Evolutionary conservation across 2,329 filamentous ascomycete species (phyloP).

Genomic region (Colletotrichum zoysiae): DNA sequence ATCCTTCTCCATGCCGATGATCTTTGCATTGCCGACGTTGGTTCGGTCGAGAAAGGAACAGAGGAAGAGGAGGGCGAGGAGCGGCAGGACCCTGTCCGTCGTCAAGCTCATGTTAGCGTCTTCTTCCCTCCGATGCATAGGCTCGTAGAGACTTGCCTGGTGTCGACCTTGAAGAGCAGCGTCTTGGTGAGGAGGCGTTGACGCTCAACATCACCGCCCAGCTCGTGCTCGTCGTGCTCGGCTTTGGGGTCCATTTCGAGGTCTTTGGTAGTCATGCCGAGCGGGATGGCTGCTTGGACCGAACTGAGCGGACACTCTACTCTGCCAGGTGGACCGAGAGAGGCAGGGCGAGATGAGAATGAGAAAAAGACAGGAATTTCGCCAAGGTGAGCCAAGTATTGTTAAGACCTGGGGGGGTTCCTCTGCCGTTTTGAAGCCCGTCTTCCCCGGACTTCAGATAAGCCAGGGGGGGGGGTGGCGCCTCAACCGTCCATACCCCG

Average conservation of each 20-base stretch:
- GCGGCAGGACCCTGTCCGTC: slow-evolving; percentile 66
- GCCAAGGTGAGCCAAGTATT: slow-evolving; percentile 22
- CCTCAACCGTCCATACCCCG: neutral
- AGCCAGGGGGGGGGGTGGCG: slow-evolving; percentile 29
- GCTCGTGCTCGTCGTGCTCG: slow-evolving; percentile 43
- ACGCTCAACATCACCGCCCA: slow-evolving; percentile 36
- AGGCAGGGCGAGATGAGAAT: neutral
- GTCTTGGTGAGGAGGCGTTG: slow-evolving; percentile 43
- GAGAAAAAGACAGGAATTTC: slow-evolving; percentile 24
- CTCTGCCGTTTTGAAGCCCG: slow-evolving; percentile 36
- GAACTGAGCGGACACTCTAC: neutral
- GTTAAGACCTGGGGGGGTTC: slow-evolving; percentile 22
- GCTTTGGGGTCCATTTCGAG: slow-evolving; percentile 41
- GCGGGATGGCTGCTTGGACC: neutral
- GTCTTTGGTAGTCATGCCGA: slow-evolving; percentile 26
- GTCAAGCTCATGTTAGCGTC: slow-evolving; percentile 6
- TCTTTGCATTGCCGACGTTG: slow-evolving; percentile 80
- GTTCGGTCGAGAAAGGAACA: slow-evolving; percentile 76
- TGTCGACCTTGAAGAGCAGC: slow-evolving; percentile 49
- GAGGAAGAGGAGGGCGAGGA: slow-evolving; percentile 74
- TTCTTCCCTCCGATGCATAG: neutral
- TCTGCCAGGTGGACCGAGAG: neutral
- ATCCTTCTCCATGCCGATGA: slow-evolving; percentile 71
- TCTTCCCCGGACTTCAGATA: slow-evolving; percentile 32
- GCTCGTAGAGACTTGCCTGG: slow-evolving; percentile 36